Percentiles rank a stretch among this genome's conserved stretches.
These are phyloP conservation scores for Psilocybe subaeruginosa DNA, from an alignment of 768 basidiomycete genomes.

Conservation along the genomic window DNA sequence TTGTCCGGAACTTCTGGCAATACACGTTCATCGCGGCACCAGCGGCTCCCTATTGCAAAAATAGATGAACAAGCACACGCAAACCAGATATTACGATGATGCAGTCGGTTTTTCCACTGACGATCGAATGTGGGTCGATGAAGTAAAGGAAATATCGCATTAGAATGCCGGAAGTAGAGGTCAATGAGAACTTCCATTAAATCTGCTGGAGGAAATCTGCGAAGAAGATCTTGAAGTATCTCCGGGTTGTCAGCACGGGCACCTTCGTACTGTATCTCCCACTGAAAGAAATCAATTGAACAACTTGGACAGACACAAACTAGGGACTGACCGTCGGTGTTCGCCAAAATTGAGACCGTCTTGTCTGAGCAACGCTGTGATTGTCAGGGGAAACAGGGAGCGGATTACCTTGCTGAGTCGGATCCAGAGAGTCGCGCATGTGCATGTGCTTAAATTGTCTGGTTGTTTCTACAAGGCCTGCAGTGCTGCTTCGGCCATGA, in stretches of 20 bases:
- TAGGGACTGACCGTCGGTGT: slow-evolving; percentile 50
- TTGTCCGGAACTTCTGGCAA: slow-evolving; percentile 32
- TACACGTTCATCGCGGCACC: slow-evolving; percentile 64
- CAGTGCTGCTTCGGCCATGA: slow-evolving; percentile 64
- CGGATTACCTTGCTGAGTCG: slow-evolving; percentile 7
- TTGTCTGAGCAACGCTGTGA: slow-evolving; percentile 21
- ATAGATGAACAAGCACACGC: slow-evolving; percentile 59
- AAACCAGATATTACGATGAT: slow-evolving; percentile 63
- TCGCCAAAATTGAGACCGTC: slow-evolving; percentile 59
- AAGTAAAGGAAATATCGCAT: slow-evolving; percentile 65
- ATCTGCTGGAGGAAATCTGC: slow-evolving; percentile 64
- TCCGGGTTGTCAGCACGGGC: slow-evolving; percentile 32
- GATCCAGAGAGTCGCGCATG: slow-evolving; percentile 35
- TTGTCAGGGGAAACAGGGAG: slow-evolving; percentile 24
- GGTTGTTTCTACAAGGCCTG: slow-evolving; percentile 56
- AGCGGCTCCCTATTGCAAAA: slow-evolving; percentile 73
- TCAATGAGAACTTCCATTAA: slow-evolving; percentile 62
- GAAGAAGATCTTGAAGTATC: slow-evolving; percentile 35
- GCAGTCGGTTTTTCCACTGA: slow-evolving; percentile 56
- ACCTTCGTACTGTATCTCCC: slow-evolving; percentile 62
- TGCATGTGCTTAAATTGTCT: slow-evolving; percentile 57
- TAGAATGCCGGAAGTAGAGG: slow-evolving; percentile 67
- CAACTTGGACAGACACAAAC: background rate
- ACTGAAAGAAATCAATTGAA: slow-evolving; percentile 36
- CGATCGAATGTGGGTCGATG: slow-evolving; percentile 72